Conservation (phyloP, 805 yeast genomes). For the Hyphopichia homilentoma region DNA sequence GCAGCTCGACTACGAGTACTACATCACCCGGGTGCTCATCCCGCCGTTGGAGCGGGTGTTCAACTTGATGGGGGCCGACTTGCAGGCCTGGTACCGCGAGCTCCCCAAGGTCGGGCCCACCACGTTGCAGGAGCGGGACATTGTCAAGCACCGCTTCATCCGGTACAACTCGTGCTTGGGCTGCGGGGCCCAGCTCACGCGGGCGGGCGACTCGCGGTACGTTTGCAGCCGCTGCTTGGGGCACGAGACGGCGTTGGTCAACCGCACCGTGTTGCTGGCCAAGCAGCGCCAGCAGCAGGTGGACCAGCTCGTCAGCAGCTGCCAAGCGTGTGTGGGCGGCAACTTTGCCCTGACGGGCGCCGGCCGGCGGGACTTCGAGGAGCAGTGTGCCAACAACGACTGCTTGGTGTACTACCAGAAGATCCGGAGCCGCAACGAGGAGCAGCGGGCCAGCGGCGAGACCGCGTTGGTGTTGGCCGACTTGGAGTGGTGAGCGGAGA, state of each 20-base stretch:
- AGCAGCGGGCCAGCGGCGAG: constrained; percentile 9
- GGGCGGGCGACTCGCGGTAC: constrained; percentile 2
- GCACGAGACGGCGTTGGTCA: constrained; percentile 32
- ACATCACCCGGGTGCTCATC: constrained; percentile 74
- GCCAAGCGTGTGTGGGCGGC: constrained; percentile 17
- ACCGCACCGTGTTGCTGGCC: constrained; percentile 10
- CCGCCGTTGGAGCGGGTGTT: constrained; percentile 90
- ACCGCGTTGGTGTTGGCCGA: constrained; percentile 5
- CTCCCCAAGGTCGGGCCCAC: constrained; percentile 43
- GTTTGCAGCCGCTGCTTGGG: constrained; percentile 17
- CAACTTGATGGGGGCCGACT: constrained; percentile 77
- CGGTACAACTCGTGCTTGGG: constrained; percentile 17
- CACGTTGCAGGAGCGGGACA: constrained; percentile 1
- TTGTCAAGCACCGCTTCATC: constrained; percentile 10
- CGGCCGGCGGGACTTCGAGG: constrained; percentile 7
- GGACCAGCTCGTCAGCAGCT: constrained; percentile 9
- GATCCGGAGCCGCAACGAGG: constrained; percentile 34
- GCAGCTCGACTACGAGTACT: constrained; percentile 76
- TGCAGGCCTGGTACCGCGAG: constrained; percentile 69
- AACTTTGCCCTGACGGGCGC: constrained; percentile 13
- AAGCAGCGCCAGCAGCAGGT: constrained; percentile 19
- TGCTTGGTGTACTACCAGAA: constrained; percentile 61
- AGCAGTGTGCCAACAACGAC: constrained; percentile 55
- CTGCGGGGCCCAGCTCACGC: constrained; percentile 18
- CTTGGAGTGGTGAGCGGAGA: constrained; percentile 8